Conservation (phyloP, 2,329 filamentous ascomycete genomes). For the Rachicladosporium sp. region DNA sequence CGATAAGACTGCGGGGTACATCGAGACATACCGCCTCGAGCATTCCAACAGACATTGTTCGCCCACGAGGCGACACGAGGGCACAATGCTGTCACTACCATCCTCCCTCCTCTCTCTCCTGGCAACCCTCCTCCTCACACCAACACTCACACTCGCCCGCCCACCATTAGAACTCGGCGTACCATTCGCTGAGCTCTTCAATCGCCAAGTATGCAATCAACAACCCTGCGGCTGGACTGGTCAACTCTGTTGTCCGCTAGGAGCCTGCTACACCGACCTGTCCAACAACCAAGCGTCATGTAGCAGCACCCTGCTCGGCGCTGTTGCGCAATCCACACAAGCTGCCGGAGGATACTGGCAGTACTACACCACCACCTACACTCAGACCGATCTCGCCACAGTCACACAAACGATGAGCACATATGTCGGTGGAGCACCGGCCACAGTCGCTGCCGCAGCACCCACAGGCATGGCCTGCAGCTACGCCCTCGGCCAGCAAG, state of each 20-base stretch:
- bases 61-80: slow-evolving; percentile 11
- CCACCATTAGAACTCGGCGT: slow-evolving; percentile 20
- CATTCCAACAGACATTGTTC: slow-evolving; percentile 9
- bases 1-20: too few species aligned
- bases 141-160: slow-evolving; percentile 13
- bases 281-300: slow-evolving; percentile 37
- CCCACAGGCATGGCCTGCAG: slow-evolving; percentile 30
- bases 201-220: slow-evolving; percentile 24
- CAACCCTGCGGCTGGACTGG: slow-evolving; percentile 39
- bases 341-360: slow-evolving; percentile 36
- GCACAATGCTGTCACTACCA: slow-evolving; percentile 15
- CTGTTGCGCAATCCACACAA: slow-evolving; percentile 14
- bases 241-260: slow-evolving; percentile 38
- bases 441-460: slow-evolving; percentile 13
- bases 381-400: slow-evolving; percentile 41
- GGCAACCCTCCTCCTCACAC: slow-evolving; percentile 18
- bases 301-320: slow-evolving; percentile 12
- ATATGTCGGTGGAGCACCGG: slow-evolving; percentile 22
- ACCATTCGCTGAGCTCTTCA: slow-evolving; percentile 24
- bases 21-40: neutral
- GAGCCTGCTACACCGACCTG: slow-evolving; percentile 38
- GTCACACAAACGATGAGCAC: slow-evolving; percentile 43
- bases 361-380: slow-evolving; percentile 45
- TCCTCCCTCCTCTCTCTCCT: slow-evolving; percentile 18
- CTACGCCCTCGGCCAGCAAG: slow-evolving; percentile 37